Evolutionary conservation across 805 yeast species (phyloP).

Genomic region (Nakazawaea anatomiae): DNA sequence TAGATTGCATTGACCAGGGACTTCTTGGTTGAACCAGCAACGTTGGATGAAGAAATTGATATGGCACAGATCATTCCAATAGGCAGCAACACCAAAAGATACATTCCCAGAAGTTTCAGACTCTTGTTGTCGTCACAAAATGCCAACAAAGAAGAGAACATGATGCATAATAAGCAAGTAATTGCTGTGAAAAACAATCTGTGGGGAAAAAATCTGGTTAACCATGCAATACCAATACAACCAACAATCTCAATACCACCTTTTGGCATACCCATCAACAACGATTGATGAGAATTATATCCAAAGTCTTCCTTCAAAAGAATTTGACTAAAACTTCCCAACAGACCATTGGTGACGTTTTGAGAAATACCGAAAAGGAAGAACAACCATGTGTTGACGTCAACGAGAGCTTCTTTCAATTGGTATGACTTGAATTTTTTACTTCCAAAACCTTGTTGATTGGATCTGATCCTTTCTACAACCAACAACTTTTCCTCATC

Average conservation of each 20-base stretch:
- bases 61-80: conserved; percentile 26
- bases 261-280: conserved; percentile 10
- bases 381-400: conserved; percentile 44
- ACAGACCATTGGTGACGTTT: conserved; percentile 49
- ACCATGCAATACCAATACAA: conserved; percentile 14
- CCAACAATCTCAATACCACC: conserved; percentile 22
- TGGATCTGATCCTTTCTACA: conserved; percentile 37
- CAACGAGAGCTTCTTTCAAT: conserved; percentile 40
- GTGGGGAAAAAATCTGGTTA: conserved; percentile 7
- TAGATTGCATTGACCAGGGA: conserved; percentile 47
- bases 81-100: conserved; percentile 20
- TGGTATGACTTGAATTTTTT: conserved; percentile 39
- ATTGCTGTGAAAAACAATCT: conserved; percentile 18
- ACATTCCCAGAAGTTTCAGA: conserved; percentile 21
- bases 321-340: conserved; percentile 36
- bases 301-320: conserved; percentile 7
- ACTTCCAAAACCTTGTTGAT: conserved; percentile 49
- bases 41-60: conserved; percentile 50
- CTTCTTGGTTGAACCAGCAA: conserved; percentile 58
- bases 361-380: conserved; percentile 37
- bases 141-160: conserved; percentile 19
- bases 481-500: conserved; percentile 35
- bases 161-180: conserved; percentile 12
- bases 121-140: conserved; percentile 17
- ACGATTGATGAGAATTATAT: conserved; percentile 12